Evolutionary conservation across 805 yeast genomes (phyloP), one percentile per base, ranked within the genome.

Genomic region (Zygotorulaspora chibaensis): DNA sequence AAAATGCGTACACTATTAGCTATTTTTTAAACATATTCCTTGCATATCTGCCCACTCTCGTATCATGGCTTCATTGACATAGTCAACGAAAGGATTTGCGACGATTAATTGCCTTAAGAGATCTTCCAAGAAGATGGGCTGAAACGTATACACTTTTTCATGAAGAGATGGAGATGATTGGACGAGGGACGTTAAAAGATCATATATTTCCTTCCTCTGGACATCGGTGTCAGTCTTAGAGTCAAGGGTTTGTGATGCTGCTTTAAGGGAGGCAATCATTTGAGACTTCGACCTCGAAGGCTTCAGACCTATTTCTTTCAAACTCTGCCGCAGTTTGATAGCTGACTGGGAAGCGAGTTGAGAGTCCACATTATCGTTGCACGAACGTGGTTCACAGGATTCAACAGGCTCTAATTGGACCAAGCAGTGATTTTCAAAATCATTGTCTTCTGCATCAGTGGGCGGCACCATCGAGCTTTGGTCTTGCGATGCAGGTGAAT

Each of bases 41-140:
- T 61, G 58, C 4, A 27, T 20, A 27, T 62, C 68, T 1, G 66
- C 66, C 69, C 69, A 65, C 25, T 56, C 59, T 23, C 56, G 57
- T 25, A 65, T 52, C 3, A 61, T 58, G 11, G 43, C 23, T 27
- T 58, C 65, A 29, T 65, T 67, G 5, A 65, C 52, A 15, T 45
- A 48, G 12, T 52, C 60, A 2, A 60, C 51, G 41, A 62, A 61
- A n/a, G 66, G 61, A 38, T 62, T 58, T 10, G 47, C 34, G 10
- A 54, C 47, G 8, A 48, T 44, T 9, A 64, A 43, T 40, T 46
- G 42, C n/a, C 38, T 39, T 3, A 56, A 28, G 8, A 64, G 51
- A 8, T 53, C 57, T 7, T 46, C 43, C 2, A 59, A 42, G 2
- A 53, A 35, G 3, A 64, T 49, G 11, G 67, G 62, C 42, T 63